These are phyloP conservation scores for Chrysoporthe deuterocubensis DNA, from an alignment of 2,329 filamentous ascomycete species.

Conservation along the genomic window DNA sequence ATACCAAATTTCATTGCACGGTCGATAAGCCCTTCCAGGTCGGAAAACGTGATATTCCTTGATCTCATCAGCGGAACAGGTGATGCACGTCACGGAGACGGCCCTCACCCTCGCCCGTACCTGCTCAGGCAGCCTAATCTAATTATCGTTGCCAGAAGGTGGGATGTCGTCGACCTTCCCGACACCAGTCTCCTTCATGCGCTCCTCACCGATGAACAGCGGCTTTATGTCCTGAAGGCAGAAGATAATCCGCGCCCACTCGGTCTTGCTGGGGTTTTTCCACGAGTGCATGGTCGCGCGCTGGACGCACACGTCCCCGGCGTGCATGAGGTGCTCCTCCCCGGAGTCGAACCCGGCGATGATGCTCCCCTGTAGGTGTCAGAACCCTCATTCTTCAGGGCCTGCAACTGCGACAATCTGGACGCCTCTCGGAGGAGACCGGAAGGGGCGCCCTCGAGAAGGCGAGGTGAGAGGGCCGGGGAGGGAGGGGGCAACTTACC, in stretches of 20 bases:
- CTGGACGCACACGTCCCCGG: constrained; percentile 54
- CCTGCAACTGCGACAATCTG: too few species aligned
- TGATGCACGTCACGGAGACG: not conserved
- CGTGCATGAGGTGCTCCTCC: constrained; percentile 45
- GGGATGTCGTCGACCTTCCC: constrained; percentile 12
- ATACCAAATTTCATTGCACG: constrained; percentile 21
- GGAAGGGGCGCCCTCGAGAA: not conserved
- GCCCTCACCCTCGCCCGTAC: not conserved
- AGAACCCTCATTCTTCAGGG: too few species aligned
- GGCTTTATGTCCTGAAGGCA: constrained; percentile 27
- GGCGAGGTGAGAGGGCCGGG: not conserved
- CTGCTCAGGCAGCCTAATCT: not conserved
- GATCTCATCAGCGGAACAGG: not conserved
- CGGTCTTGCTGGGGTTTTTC: constrained; percentile 43
- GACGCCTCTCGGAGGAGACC: too few species aligned
- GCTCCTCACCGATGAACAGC: constrained; percentile 34
- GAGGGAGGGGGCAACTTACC: not conserved
- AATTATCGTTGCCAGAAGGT: constrained; percentile 26
- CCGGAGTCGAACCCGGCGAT: constrained; percentile 53
- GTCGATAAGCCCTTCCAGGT: not conserved
- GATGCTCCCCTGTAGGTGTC: constrained; percentile 41
- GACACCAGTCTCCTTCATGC: constrained; percentile 34
- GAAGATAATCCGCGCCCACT: constrained; percentile 48
- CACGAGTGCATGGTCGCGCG: constrained; percentile 53
- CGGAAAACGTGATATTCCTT: not conserved